Conservation (phyloP, 2,329 filamentous ascomycete species). For the Claviceps digitariae region DNA sequence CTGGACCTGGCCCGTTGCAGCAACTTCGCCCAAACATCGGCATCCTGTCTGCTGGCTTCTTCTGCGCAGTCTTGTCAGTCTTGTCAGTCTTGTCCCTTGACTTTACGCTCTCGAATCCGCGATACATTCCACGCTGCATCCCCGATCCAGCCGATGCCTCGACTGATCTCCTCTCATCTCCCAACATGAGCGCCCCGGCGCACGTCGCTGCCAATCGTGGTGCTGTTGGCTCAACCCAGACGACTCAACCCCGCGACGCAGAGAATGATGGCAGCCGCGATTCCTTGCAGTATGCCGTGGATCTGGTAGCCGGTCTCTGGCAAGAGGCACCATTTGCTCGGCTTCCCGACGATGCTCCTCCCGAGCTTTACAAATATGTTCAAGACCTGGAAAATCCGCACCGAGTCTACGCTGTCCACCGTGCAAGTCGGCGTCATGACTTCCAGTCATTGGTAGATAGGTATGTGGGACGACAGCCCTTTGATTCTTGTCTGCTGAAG, state of each 20-base stretch:
- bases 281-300: constrained; percentile 22
- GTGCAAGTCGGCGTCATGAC: constrained; percentile 45
- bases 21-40: not conserved
- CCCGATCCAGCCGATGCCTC: constrained; percentile 3
- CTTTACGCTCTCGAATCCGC: not conserved
- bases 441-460: constrained; percentile 56
- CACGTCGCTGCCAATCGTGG: constrained; percentile 4
- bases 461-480: constrained; percentile 24
- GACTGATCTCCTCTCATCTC: not conserved
- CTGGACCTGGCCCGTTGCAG: not conserved
- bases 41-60: not conserved
- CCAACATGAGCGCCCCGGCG: constrained; percentile 8
- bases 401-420: constrained; percentile 46
- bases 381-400: constrained; percentile 48
- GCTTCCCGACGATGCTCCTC: constrained; percentile 46
- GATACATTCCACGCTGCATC: not conserved
- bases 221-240: constrained; percentile 1
- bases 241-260: not conserved
- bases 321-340: constrained; percentile 45
- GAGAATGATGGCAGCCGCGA: constrained; percentile 3
- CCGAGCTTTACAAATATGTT: constrained; percentile 40
- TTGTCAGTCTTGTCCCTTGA: too few relatives aligned
- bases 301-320: constrained; percentile 46
- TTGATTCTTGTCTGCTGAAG: not conserved
- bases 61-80: not conserved